Evolutionary conservation across 352 stramenopile species (phyloP).

Genomic region (Phytophthora litchii): DNA sequence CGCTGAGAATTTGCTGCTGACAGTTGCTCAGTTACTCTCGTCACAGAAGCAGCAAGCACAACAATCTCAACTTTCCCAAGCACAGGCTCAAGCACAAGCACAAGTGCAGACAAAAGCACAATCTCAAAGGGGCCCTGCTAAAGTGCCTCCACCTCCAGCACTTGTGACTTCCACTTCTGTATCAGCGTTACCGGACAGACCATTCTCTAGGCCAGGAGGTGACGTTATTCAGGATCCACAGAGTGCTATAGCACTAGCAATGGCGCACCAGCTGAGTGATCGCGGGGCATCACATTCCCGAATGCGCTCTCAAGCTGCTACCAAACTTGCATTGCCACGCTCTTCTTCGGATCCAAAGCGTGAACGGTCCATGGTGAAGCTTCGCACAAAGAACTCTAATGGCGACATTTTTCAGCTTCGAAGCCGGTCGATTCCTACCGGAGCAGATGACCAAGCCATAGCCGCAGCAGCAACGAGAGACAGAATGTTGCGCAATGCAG

Average conservation of each 20-base stretch:
- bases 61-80: constrained; percentile 19
- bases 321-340: constrained; percentile 71
- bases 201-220: constrained; percentile 14
- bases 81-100: constrained; percentile 15
- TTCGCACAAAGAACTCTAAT: constrained; percentile 58
- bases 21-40: constrained; percentile 66
- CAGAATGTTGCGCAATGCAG: constrained; percentile 19
- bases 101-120: constrained; percentile 30
- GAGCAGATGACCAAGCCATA: constrained; percentile 27
- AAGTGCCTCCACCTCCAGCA: constrained; percentile 24
- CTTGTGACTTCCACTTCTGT: constrained; percentile 42
- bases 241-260: constrained; percentile 31
- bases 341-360: constrained; percentile 81
- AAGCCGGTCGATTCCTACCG: constrained; percentile 35
- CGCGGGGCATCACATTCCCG: constrained; percentile 35
- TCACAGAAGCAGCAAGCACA: constrained; percentile 54
- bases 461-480: constrained; percentile 29
- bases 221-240: constrained; percentile 25
- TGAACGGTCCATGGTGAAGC: constrained; percentile 66
- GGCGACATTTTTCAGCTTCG: constrained; percentile 64
- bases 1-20: constrained; percentile 70
- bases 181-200: constrained; percentile 28
- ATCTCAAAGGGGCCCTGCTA: constrained; percentile 15
- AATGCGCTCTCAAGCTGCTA: constrained; percentile 57
- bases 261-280: constrained; percentile 39